Conservation (phyloP, 1,139 yeast genomes). For the Pichia sp. region DNA sequence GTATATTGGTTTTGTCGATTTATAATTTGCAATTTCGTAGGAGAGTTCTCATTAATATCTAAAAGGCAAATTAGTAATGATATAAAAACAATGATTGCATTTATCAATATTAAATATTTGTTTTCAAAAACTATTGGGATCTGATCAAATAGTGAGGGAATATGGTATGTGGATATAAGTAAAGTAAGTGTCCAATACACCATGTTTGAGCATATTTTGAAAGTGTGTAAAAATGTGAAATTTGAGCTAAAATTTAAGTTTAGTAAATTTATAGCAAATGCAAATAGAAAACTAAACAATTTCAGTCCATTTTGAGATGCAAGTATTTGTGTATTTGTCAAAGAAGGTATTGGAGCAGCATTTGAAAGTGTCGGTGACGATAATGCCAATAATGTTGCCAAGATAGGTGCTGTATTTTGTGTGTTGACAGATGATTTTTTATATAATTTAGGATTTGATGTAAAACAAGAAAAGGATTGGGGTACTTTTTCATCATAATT, state of each 20-base stretch:
- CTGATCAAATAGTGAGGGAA: background rate
- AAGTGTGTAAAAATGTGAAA: background rate
- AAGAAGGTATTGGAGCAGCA: slow-evolving; percentile 11
- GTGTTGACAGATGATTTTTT: no score
- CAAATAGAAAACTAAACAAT: background rate
- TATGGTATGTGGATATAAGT: no score
- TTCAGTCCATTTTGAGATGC: background rate
- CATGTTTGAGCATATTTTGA: background rate
- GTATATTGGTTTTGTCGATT: no score
- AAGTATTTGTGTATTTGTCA: background rate
- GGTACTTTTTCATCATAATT: background rate
- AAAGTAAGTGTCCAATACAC: background rate
- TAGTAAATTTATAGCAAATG: background rate
- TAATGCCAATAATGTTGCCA: slow-evolving; percentile 24
- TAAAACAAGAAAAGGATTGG: no score
- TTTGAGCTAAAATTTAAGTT: background rate
- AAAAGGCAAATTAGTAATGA: background rate
- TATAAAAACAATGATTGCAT: background rate
- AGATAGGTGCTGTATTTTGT: slow-evolving; percentile 21
- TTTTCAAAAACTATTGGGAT: no score
- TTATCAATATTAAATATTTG: background rate
- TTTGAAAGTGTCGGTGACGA: slow-evolving; percentile 22
- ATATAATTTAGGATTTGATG: no score
- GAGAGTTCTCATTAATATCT: no score
- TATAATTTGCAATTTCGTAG: no score